Base-by-base conservation (phyloP, 108 stramenopile species). In the Skeletonema costatum region DNA sequence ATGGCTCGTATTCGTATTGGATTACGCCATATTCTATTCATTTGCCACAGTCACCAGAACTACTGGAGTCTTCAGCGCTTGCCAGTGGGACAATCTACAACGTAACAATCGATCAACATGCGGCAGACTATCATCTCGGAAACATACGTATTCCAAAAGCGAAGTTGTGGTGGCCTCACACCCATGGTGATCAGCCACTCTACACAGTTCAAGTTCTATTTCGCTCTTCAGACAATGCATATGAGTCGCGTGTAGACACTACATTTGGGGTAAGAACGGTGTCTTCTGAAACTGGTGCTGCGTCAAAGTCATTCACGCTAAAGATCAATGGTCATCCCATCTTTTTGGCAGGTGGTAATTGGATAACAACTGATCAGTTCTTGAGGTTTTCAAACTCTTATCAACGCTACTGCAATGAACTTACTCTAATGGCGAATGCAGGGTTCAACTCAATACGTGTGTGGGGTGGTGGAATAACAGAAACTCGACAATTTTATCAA, bases 381-480 rank as follows among this genome's bases (percentile, higher is more conserved):
- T 46, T 83, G 33, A 50, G 84, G 32, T 87, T 51, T 64, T 81
- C 78, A 30, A 72, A 60, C 17, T 75, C 73, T 11, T n/a, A 12
- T 5, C 19, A 41, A 36, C 79, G 83, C 0, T 88, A 88, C 42
- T 60, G 60, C 3, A 44, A 81, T 13, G 88, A 85, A 46, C 64
- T 88, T 31, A 19, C 3, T 2, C 64, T 77, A 30, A 68, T 86
- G 60, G 69, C 73, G 17, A 58, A 71, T 38, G 61, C 64, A 3
- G 88, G 88, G 17, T 71, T 88, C 61, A 88, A 88, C 62, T 67
- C 84, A 32, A 75, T 93, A 31, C 77, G 93, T 7, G 83, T 93
- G 0, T 93, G 93, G 93, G 93, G 90, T 32, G 93, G 93, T 30
- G 93, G 93, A 4, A 84, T 90, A 59, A 64, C 89, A 11, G 73